These are phyloP conservation scores for Aspergillus affinis DNA, from an alignment of 495 filamentous ascomycete genomes.

Conservation along the genomic window DNA sequence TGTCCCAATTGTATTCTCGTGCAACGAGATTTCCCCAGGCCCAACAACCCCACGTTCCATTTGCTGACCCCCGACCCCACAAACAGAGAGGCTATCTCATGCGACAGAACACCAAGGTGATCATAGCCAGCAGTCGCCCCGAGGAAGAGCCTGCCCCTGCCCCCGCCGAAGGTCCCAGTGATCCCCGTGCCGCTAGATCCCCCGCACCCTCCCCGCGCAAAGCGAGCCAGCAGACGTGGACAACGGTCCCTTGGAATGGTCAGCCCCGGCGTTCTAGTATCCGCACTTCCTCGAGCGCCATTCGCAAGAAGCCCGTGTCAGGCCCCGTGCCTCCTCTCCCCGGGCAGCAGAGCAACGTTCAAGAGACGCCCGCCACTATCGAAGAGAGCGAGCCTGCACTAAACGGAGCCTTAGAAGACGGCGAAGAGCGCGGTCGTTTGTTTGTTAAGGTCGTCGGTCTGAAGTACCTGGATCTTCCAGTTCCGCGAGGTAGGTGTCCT, in stretches of 20 bases:
- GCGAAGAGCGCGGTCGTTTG: slow-evolving; percentile 83
- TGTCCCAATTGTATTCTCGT: slow-evolving; percentile 33
- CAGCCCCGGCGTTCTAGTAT: slow-evolving; percentile 68
- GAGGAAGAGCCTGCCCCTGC: slow-evolving; percentile 44
- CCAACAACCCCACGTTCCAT: slow-evolving; percentile 16
- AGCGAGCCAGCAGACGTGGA: slow-evolving; percentile 81
- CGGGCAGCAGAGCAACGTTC: slow-evolving; percentile 78
- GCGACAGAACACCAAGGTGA: slow-evolving; percentile 96
- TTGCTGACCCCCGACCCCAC: slow-evolving; percentile 57
- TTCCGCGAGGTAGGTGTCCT: slow-evolving; percentile 74
- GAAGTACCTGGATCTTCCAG: slow-evolving; percentile 87
- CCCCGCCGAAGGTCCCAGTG: slow-evolving; percentile 50
- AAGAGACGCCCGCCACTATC: slow-evolving; percentile 57
- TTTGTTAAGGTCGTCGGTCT: slow-evolving; percentile 98
- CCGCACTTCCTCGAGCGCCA: slow-evolving; percentile 55
- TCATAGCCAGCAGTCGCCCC: slow-evolving; percentile 76
- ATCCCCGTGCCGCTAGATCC: slow-evolving; percentile 58
- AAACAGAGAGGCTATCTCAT: slow-evolving; percentile 96
- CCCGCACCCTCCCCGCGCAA: slow-evolving; percentile 74
- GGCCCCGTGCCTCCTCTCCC: slow-evolving; percentile 80
- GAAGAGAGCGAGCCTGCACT: slow-evolving; percentile 60
- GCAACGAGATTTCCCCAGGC: slow-evolving; percentile 11
- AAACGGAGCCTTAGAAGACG: slow-evolving; percentile 64
- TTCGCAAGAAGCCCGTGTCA: slow-evolving; percentile 61
- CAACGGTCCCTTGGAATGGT: slow-evolving; percentile 93